Conservation (phyloP, 352 stramenopile genomes). For the Phytophthora niederhauseri region DNA sequence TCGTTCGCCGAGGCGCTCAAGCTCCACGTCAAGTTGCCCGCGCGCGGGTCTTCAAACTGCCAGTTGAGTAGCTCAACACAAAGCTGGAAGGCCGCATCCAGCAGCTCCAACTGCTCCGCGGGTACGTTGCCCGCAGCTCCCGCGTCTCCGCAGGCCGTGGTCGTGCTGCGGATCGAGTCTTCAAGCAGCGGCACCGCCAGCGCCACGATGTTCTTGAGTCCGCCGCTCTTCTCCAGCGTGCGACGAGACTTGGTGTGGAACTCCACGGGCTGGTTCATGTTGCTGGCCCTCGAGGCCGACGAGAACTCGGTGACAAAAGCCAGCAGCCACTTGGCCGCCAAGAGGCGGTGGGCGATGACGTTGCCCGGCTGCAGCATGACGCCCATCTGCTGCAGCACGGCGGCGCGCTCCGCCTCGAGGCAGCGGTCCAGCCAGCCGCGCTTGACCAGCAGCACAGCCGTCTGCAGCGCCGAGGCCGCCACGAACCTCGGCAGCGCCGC, state of each 20-base stretch:
- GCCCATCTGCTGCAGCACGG: conserved; percentile 79
- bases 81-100: conserved; percentile 78
- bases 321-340: conserved; percentile 83
- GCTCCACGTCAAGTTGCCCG: conserved; percentile 76
- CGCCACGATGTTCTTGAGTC: conserved; percentile 64
- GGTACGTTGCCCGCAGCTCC: conserved; percentile 41
- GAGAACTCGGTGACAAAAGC: conserved; percentile 89
- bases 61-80: conserved; percentile 85
- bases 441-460: conserved; percentile 81
- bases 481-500: conserved; percentile 61
- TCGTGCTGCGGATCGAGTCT: conserved; percentile 75
- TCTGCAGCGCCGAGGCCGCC: conserved; percentile 64
- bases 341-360: conserved; percentile 50
- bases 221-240: conserved; percentile 57
- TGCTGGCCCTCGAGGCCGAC: conserved; percentile 74
- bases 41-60: conserved; percentile 62
- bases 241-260: conserved; percentile 83
- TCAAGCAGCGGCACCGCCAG: conserved; percentile 71
- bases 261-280: conserved; percentile 83
- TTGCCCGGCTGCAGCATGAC: conserved; percentile 49
- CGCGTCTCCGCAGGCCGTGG: conserved; percentile 41
- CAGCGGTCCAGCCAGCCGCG: conserved; percentile 84
- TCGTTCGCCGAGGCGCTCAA: conserved; percentile 44
- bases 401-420: conserved; percentile 48
- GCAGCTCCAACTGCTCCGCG: conserved; percentile 68